Evolutionary conservation across 306 rosid genomes (phyloP).

Genomic region (Medicago truncatula): DNA sequence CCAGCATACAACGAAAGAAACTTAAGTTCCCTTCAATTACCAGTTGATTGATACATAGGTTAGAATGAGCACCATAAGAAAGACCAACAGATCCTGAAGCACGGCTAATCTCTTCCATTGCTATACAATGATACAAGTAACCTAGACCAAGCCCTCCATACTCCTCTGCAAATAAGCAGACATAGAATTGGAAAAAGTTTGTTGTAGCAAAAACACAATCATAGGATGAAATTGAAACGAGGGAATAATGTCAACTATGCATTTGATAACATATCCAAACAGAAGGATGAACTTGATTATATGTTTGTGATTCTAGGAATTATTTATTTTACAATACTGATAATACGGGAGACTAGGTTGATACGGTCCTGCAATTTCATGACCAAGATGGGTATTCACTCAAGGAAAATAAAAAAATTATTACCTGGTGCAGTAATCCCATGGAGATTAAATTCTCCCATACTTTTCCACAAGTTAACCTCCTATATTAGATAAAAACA

Average conservation of each 20-base stretch:
- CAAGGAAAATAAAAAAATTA: not conserved
- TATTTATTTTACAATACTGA: not conserved
- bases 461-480: conserved; percentile 90
- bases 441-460: conserved; percentile 93
- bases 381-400: not conserved
- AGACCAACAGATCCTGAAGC: conserved; percentile 98
- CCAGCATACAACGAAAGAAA: conserved; percentile 37
- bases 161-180: conserved; percentile 72
- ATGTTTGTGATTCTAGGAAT: not conserved
- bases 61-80: conserved; percentile 96
- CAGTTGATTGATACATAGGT: conserved; percentile 94
- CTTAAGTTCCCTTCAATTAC: conserved; percentile 49
- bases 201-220: conserved; percentile 2
- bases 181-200: conserved; percentile 30
- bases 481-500: conserved; percentile 57
- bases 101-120: conserved; percentile 96
- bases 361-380: not conserved
- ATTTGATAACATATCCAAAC: not conserved
- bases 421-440: conserved; percentile 96
- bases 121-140: conserved; percentile 91
- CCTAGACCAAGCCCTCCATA: conserved; percentile 98
- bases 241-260: not conserved
- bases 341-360: not conserved
- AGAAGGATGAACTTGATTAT: not conserved
- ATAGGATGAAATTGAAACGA: not conserved